Base-by-base conservation (phyloP, 2,329 filamentous ascomycete genomes). In the Podosphaera aphanis region DNA sequence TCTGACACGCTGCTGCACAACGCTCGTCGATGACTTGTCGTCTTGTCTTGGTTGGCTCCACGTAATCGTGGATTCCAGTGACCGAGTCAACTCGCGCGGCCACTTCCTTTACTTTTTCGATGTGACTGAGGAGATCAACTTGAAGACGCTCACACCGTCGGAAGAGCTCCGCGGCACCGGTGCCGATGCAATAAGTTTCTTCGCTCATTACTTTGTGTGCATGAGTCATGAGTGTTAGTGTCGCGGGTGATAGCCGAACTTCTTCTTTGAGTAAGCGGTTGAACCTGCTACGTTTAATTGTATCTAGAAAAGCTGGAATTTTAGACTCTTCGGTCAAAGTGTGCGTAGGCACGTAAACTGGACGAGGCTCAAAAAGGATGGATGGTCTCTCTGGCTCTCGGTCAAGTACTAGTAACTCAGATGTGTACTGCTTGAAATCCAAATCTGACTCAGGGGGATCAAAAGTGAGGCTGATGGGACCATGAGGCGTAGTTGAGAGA, bases 81-180 rank as follows among this genome's bases (percentile, higher is more conserved):
- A 83, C 72, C 36, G 66, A 66, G 51, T 85, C 79, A 25, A 85
- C 73, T 52, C 73, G 73, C 35, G 66, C 64, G 56, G 73, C 74
- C 36, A 83, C 69, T 53, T 79, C 72, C 46, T 74, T 72, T 23
- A 73, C 76, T 52, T 77, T 74, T 49, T 63, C 63, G 20, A 85
- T 69, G 57, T 86, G 80, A 49, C 76, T 71, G 50, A 65, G 66
- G 37, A 85, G 66, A 56, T 85, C 79, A 16, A 67, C 64, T 53
- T 79, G 75, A 21, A 86, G 66, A 40, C 74, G 67, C 52, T 79
- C 71, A 49, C 79, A 83, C 46, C 76, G 70, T 21, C 76, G 67
- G 62, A 85, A 86, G 5, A 86, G 65, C 53, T 84, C 79, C 1
- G 79, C 73, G 0, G 78, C 80, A 1, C 78, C 80, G 38, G 71